Evolutionary conservation across 768 basidiomycete genomes (phyloP).

Genomic region (button mushroom (Agaricus bisporus)): DNA sequence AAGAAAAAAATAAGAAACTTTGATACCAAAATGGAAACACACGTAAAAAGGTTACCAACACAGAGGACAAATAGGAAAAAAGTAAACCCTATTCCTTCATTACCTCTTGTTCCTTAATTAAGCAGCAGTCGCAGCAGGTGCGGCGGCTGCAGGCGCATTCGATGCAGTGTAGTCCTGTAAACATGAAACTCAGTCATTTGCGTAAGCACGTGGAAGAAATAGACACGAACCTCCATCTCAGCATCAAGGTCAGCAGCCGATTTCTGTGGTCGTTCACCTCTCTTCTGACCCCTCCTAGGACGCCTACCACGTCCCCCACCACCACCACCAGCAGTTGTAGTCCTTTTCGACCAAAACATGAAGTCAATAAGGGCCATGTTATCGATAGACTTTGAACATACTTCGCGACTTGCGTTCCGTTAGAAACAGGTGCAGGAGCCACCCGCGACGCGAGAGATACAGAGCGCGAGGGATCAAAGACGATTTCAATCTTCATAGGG

Average conservation of each 20-base stretch:
- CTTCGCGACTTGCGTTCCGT: constrained; percentile 21
- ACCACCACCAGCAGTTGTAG: constrained; percentile 22
- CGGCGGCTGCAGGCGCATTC: constrained; percentile 5
- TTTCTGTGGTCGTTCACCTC: constrained; percentile 65
- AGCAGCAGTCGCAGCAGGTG: neutral
- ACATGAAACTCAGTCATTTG: neutral
- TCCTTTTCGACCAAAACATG: constrained; percentile 16
- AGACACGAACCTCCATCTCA: constrained; percentile 82
- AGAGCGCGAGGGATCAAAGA: constrained; percentile 79
- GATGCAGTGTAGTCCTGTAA: constrained; percentile 5
- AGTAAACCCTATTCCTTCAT: neutral
- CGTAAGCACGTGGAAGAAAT: neutral
- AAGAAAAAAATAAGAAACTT: neutral
- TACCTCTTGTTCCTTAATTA: neutral
- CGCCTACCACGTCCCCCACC: constrained; percentile 44
- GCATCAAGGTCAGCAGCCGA: constrained; percentile 89
- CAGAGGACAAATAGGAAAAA: neutral
- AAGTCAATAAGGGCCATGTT: constrained; percentile 10
- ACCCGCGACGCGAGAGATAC: constrained; percentile 78
- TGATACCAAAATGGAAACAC: neutral
- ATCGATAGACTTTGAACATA: constrained; percentile 16
- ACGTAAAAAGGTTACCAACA: neutral
- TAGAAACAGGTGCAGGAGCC: constrained; percentile 54
- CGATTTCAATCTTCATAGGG: constrained; percentile 98
- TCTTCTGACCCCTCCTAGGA: constrained; percentile 32